phyloP scores from a whole-genome alignment of 177 flowering plant species.

The Vitis hybrid region DNA sequence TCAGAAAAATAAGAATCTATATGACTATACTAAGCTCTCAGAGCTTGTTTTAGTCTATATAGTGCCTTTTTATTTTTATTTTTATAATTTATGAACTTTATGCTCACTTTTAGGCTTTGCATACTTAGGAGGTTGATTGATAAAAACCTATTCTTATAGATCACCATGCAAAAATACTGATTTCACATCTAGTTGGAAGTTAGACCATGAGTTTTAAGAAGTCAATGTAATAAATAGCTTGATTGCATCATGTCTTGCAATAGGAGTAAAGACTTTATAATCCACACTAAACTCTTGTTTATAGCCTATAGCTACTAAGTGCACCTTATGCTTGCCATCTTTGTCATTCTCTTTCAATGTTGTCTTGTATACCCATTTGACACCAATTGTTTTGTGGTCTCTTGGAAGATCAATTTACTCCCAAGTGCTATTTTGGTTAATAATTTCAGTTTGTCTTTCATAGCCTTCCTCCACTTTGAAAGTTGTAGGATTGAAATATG shows the following conservation, averaged over 20 bases:
- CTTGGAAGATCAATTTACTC: not conserved
- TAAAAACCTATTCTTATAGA: too few species aligned
- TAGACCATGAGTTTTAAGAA: too few species aligned
- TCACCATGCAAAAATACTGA: too few species aligned
- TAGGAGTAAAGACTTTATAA: not conserved
- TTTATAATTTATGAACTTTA: not conserved
- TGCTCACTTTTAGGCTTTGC: not conserved
- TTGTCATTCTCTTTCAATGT: not conserved
- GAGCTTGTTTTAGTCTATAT: too few species aligned
- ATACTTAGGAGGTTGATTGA: not conserved
- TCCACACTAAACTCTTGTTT: not conserved
- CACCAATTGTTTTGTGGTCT: not conserved
- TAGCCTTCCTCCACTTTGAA: conserved; percentile 3
- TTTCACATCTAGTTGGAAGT: too few species aligned
- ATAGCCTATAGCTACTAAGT: conserved; percentile 1
- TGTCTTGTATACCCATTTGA: conserved; percentile 2
- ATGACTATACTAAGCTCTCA: not conserved
- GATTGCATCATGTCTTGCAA: too few species aligned
- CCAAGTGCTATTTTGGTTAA: not conserved
- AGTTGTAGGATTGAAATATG: not conserved
- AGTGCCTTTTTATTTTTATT: too few species aligned
- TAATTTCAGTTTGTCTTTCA: not conserved
- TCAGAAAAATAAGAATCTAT: too few species aligned
- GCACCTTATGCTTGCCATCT: not conserved
- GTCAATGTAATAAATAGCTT: too few species aligned